Base-by-base conservation (phyloP, 345 rosid genomes). In the Syzygium aromaticum region DNA sequence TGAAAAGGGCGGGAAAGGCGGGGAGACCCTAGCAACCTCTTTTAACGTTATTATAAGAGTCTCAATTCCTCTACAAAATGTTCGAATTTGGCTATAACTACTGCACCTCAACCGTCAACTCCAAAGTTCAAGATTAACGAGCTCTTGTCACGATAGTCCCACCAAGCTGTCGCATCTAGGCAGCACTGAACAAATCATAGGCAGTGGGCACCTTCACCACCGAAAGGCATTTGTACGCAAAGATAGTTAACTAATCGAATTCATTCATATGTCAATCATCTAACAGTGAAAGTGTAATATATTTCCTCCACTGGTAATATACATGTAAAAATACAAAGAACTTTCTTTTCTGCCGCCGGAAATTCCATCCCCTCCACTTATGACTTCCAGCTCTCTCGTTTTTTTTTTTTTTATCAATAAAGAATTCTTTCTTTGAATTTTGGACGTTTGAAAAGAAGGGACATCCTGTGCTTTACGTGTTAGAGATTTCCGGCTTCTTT, bases 101-200 rank as follows among this genome's bases (percentile, higher is more conserved):
- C 61, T 56, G 23, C n/a, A 56, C 61, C 3, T 27, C 13, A 23
- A 0, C 27, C n/a, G 25, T 12, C 61, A 56, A 56, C 61, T 12
- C 0, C 0, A 56, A 56, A 23, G 61, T 27, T 5, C 2, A 0
- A 22, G n/a, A 56, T 56, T 56, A 9, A 27, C 0, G 61, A 56
- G 25, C 0, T 23, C 0, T 23, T 56, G 54, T 51, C 13, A 10
- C 52, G 0, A 11, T 51, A 51, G 12, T 51, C 52, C 52, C 12
- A 51, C 3, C 12, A 8, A 11, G 52, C 11, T 51, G 52, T 51
- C 52, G 13, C 52, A 14, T 14, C 15, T 14, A 52, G 54, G 54
- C 54, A 52, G 15, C 19, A 51, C 12, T 9, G 13, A 51, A 51
- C 52, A 51, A 51, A 51, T 8, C 13, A 8, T 51, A 51, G 52